Conservation (phyloP, 1,284 basidiomycete genomes). For the Ustilago cynodontis region DNA sequence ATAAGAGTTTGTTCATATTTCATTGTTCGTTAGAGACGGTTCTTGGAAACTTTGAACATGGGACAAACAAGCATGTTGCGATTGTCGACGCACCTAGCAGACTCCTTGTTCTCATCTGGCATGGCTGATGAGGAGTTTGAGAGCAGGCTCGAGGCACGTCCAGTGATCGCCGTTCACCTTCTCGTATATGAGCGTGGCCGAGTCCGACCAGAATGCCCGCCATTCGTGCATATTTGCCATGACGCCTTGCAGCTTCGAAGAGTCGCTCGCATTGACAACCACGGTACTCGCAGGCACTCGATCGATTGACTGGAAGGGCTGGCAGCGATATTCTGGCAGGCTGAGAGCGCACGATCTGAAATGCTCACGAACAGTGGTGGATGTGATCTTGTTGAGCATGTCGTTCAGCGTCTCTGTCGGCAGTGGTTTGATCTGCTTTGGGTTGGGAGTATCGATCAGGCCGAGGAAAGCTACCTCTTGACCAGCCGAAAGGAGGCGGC, state of each 20-base stretch:
- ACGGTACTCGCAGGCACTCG: conserved; percentile 15
- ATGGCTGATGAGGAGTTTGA: conserved; percentile 18
- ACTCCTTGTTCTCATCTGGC: neutral
- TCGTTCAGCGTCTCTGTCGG: conserved; percentile 34
- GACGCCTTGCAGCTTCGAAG: conserved; percentile 25
- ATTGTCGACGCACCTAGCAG: no score
- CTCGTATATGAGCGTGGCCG: conserved; percentile 11
- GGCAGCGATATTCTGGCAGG: conserved; percentile 34
- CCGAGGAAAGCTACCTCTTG: conserved; percentile 32
- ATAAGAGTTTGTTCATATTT: neutral
- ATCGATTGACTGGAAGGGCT: conserved; percentile 14
- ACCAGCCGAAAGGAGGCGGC: conserved; percentile 33
- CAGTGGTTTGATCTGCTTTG: conserved; percentile 36
- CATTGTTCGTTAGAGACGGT: neutral
- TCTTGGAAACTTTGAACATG: neutral
- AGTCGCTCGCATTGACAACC: conserved; percentile 28
- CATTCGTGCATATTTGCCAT: conserved; percentile 34
- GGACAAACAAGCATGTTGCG: neutral
- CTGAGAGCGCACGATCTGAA: conserved; percentile 45
- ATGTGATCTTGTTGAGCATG: conserved; percentile 32
- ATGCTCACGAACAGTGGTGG: conserved; percentile 39
- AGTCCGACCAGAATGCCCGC: conserved; percentile 27
- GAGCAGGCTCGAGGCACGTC: conserved; percentile 33
- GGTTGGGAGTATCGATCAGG: conserved; percentile 43
- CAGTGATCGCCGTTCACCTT: conserved; percentile 42